Percentiles rank a stretch among this genome's conserved stretches.
These are phyloP conservation scores for Flagelloscypha sp. DNA, from an alignment of 768 basidiomycete genomes.

Conservation along the genomic window DNA sequence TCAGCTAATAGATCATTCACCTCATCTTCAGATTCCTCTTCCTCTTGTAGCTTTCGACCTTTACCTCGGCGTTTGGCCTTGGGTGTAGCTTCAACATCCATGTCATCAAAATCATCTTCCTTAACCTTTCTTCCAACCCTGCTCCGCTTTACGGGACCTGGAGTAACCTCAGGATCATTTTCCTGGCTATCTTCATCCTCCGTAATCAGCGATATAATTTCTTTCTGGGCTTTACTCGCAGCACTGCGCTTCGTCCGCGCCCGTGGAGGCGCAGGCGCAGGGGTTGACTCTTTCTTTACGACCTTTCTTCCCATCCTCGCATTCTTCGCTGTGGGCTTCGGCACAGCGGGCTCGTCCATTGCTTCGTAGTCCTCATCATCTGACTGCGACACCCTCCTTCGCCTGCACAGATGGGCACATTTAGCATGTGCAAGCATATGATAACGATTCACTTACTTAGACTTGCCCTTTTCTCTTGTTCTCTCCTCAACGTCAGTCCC, in stretches of 20 bases:
- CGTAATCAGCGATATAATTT: conserved; percentile 9
- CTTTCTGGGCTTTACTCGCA: conserved; percentile 9
- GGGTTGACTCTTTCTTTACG: conserved; percentile 11
- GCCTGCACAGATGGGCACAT: conserved; percentile 24
- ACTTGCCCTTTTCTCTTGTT: conserved; percentile 25
- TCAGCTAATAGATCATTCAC: conserved; percentile 38
- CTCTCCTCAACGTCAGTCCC: conserved; percentile 27
- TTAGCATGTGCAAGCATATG: neutral
- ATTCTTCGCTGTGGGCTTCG: conserved; percentile 28
- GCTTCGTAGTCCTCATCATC: conserved; percentile 38
- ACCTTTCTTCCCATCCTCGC: conserved; percentile 13
- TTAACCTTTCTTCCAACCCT: conserved; percentile 18
- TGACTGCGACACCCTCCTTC: conserved; percentile 46
- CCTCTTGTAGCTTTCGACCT: conserved; percentile 28
- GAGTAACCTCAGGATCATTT: conserved; percentile 11
- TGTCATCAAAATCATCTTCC: conserved; percentile 34
- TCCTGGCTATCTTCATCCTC: conserved; percentile 14
- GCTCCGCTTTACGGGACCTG: neutral
- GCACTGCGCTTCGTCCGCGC: conserved; percentile 8
- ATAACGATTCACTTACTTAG: conserved; percentile 28
- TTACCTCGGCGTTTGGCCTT: conserved; percentile 15
- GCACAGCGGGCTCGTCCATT: conserved; percentile 20
- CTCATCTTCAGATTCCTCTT: conserved; percentile 35
- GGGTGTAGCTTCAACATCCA: conserved; percentile 31
- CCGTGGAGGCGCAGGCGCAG: neutral